Conservation (phyloP, 1,139 yeast genomes). For the Debaryomyces singareniensis region DNA sequence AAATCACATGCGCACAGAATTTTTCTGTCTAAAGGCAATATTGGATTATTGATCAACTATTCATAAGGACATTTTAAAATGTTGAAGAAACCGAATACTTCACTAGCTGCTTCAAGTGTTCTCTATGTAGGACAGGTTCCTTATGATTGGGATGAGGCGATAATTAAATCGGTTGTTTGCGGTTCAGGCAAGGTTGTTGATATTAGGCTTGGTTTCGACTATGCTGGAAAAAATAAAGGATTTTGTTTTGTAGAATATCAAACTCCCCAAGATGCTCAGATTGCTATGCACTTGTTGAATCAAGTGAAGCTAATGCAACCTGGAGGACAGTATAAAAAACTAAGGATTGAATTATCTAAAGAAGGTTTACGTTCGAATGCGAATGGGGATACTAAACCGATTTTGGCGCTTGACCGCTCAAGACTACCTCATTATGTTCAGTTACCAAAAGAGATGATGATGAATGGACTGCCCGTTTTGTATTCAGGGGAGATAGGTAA, state of each 20-base stretch:
- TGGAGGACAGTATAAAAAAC: constrained; percentile 26
- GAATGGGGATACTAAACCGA: constrained; percentile 29
- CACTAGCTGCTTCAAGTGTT: constrained; percentile 22
- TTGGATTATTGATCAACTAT: too few species aligned
- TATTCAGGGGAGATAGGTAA: constrained; percentile 2
- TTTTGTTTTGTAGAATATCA: constrained; percentile 58
- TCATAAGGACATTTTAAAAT: too few species aligned
- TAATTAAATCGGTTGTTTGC: constrained; percentile 51
- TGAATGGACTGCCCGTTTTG: constrained; percentile 8
- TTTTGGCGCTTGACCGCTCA: constrained; percentile 34
- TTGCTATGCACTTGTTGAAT: constrained; percentile 37
- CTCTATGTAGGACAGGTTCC: constrained; percentile 60
- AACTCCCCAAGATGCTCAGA: constrained; percentile 44
- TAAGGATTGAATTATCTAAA: constrained; percentile 55
- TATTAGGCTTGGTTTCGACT: constrained; percentile 56
- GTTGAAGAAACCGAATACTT: constrained; percentile 5
- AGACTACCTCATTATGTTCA: constrained; percentile 49
- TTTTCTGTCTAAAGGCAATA: too few species aligned
- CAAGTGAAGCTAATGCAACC: constrained; percentile 38
- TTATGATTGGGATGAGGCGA: constrained; percentile 57
- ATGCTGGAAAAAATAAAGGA: constrained; percentile 58
- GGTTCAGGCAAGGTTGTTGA: constrained; percentile 61
- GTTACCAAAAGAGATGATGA: constrained; percentile 46
- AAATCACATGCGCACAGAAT: too few species aligned
- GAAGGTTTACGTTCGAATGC: constrained; percentile 46